Conservation (phyloP, 2,329 filamentous ascomycete species). For the Emmonsiellopsis sp. region DNA sequence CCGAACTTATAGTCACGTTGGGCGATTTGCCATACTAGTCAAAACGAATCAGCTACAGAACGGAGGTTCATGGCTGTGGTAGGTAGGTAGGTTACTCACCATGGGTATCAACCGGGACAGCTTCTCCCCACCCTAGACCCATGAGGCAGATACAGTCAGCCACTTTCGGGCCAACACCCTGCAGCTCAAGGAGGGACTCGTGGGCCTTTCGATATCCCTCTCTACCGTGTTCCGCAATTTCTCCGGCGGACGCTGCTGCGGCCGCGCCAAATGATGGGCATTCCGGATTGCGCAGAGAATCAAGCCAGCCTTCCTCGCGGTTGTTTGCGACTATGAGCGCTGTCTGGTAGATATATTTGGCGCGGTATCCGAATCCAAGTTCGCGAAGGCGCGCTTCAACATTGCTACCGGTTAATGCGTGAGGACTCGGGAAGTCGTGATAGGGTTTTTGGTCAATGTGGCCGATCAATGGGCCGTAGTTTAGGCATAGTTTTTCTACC, state of each 20-base stretch:
- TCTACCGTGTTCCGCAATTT: slow-evolving; percentile 42
- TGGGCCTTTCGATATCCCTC: slow-evolving; percentile 72
- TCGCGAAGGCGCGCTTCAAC: slow-evolving; percentile 73
- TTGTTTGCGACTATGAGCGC: slow-evolving; percentile 62
- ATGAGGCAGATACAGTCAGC: slow-evolving; percentile 95
- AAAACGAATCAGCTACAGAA: slow-evolving; percentile 2
- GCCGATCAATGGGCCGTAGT: slow-evolving; percentile 73
- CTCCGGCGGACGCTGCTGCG: slow-evolving; percentile 32
- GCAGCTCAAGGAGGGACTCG: slow-evolving; percentile 63
- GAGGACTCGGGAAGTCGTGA: slow-evolving; percentile 77
- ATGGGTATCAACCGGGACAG: slow-evolving; percentile 93
- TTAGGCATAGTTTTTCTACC: slow-evolving; percentile 75
- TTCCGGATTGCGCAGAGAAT: slow-evolving; percentile 67
- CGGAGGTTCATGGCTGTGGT: neutral
- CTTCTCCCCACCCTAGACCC: slow-evolving; percentile 91
- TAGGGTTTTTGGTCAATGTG: slow-evolving; percentile 61
- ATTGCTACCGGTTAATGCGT: slow-evolving; percentile 59
- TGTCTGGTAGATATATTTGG: slow-evolving; percentile 83
- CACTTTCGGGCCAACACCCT: slow-evolving; percentile 92
- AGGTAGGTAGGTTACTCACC: slow-evolving; percentile 25
- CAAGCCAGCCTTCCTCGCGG: slow-evolving; percentile 64
- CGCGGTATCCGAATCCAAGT: slow-evolving; percentile 88
- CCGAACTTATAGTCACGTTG: slow-evolving; percentile 92
- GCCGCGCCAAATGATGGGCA: slow-evolving; percentile 49
- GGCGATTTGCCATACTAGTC: slow-evolving; percentile 85